Percentiles rank a stretch among this genome's conserved stretches.
Evolutionary conservation across 2,329 filamentous ascomycete species (phyloP).

Genomic region (Fusarium staphyleae): DNA sequence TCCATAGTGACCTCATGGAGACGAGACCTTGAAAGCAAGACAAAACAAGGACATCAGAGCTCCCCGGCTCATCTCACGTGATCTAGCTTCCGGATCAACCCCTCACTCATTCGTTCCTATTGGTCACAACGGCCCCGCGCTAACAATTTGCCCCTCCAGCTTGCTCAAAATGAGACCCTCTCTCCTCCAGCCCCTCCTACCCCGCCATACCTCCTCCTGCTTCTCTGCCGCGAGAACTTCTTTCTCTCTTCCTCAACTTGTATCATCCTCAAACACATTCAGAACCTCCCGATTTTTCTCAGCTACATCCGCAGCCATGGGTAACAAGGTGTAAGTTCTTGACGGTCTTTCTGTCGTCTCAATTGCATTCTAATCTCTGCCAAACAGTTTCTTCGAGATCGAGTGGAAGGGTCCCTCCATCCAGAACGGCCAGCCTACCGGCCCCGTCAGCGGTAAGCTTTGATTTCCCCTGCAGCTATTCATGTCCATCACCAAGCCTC

Average conservation of each 20-base stretch:
- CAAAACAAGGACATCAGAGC: slow-evolving; percentile 28
- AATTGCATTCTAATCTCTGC: slow-evolving; percentile 33
- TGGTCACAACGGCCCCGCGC: slow-evolving; percentile 42
- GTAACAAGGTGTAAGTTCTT: slow-evolving; percentile 68
- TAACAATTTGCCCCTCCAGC: slow-evolving; percentile 53
- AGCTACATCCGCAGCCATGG: slow-evolving; percentile 73
- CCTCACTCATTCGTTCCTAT: slow-evolving; percentile 24
- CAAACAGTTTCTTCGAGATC: slow-evolving; percentile 72
- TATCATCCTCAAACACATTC: slow-evolving; percentile 51
- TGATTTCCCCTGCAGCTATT: slow-evolving; percentile 8
- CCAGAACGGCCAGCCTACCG: slow-evolving; percentile 63
- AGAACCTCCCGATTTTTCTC: slow-evolving; percentile 55
- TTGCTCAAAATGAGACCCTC: slow-evolving; percentile 54
- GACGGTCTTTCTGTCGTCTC: slow-evolving; percentile 13
- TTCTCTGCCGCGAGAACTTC: slow-evolving; percentile 51
- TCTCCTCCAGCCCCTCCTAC: slow-evolving; percentile 56
- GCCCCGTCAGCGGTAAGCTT: slow-evolving; percentile 65
- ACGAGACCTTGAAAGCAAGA: slow-evolving; percentile 8
- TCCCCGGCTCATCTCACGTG: slow-evolving; percentile 42
- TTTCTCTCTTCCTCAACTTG: slow-evolving; percentile 52
- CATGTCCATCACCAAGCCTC: slow-evolving; percentile 3
- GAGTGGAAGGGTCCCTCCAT: slow-evolving; percentile 76
- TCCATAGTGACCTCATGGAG: slow-evolving; percentile 40
- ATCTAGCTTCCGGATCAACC: slow-evolving; percentile 23
- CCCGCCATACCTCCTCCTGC: slow-evolving; percentile 53